These are phyloP conservation scores for Alternaria consortialis DNA, from an alignment of 2,329 filamentous ascomycete species.

Conservation along the genomic window DNA sequence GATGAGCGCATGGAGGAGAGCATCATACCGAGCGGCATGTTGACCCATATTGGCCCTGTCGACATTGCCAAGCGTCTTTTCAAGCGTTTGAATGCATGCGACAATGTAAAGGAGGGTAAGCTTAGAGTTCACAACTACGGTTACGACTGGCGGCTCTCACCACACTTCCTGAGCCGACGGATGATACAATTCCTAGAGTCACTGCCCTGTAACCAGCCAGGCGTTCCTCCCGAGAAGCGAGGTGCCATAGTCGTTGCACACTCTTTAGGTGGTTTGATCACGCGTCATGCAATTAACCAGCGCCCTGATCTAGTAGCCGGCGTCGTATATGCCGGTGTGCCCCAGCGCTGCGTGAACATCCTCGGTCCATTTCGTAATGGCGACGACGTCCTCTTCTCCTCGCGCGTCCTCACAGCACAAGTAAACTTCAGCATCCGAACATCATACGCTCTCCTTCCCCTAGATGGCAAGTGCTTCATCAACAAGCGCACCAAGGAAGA, in stretches of 20 bases:
- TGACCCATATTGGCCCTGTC: slow-evolving; percentile 90
- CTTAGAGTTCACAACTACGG: slow-evolving; percentile 88
- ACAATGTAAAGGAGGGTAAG: slow-evolving; percentile 75
- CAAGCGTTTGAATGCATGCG: slow-evolving; percentile 76
- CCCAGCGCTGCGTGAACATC: slow-evolving; percentile 89
- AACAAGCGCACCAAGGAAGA: slow-evolving; percentile 81
- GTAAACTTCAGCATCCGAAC: slow-evolving; percentile 93
- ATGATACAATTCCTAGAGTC: slow-evolving; percentile 77
- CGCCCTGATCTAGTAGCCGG: slow-evolving; percentile 85
- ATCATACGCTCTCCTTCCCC: slow-evolving; percentile 83
- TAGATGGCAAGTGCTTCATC: slow-evolving; percentile 87
- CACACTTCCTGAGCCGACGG: slow-evolving; percentile 74
- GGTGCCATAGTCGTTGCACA: slow-evolving; percentile 87
- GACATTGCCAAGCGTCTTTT: slow-evolving; percentile 87
- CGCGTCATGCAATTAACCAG: slow-evolving; percentile 85
- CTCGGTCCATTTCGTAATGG: slow-evolving; percentile 88
- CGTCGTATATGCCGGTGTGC: slow-evolving; percentile 84
- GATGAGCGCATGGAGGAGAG: slow-evolving; percentile 83
- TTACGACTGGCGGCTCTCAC: slow-evolving; percentile 93
- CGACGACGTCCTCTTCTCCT: slow-evolving; percentile 90
- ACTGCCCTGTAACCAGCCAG: slow-evolving; percentile 76
- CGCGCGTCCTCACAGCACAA: slow-evolving; percentile 87
- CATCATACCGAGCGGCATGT: slow-evolving; percentile 87
- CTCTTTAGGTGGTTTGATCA: slow-evolving; percentile 86
- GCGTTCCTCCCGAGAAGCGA: slow-evolving; percentile 60